These are phyloP conservation scores for Rhynchosporium graminicola DNA, from an alignment of 2,329 filamentous ascomycete genomes.

Conservation along the genomic window DNA sequence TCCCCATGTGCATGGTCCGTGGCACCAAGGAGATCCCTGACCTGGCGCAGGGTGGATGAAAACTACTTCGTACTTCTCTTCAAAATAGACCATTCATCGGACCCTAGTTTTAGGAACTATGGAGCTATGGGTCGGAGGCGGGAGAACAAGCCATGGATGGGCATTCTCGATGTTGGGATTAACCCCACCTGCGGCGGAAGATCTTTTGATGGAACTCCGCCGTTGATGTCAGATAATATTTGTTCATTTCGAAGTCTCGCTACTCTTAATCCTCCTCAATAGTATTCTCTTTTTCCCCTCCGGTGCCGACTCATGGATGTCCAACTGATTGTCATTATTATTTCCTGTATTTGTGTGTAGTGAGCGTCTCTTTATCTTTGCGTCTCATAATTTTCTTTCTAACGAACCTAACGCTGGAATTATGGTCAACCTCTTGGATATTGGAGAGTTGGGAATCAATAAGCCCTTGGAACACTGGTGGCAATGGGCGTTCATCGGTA, in stretches of 20 bases:
- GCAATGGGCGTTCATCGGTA: constrained; percentile 16
- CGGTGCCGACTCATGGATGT: background rate
- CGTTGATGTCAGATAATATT: constrained; percentile 5
- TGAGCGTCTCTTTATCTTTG: constrained; percentile 8
- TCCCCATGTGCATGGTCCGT: constrained; percentile 9
- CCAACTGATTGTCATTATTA: background rate
- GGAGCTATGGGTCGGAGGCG: constrained; percentile 7
- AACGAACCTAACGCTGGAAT: background rate
- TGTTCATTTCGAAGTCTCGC: background rate
- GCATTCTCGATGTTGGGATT: constrained; percentile 11
- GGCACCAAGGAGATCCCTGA: constrained; percentile 6
- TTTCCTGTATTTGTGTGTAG: constrained; percentile 2
- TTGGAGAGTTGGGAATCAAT: constrained; percentile 12
- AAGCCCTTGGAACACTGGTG: constrained; percentile 15
- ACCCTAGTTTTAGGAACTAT: background rate
- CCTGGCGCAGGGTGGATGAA: constrained; percentile 5
- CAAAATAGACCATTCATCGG: background rate
- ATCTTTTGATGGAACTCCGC: constrained; percentile 1
- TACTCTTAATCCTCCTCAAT: background rate
- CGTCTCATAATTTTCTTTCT: background rate
- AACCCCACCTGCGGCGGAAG: background rate
- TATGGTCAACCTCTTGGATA: constrained; percentile 5
- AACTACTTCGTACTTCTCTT: background rate
- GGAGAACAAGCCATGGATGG: constrained; percentile 5
- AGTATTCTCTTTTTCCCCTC: background rate